phyloP scores from a whole-genome alignment of 2,329 filamentous ascomycete genomes.

The Didymella exigua region DNA sequence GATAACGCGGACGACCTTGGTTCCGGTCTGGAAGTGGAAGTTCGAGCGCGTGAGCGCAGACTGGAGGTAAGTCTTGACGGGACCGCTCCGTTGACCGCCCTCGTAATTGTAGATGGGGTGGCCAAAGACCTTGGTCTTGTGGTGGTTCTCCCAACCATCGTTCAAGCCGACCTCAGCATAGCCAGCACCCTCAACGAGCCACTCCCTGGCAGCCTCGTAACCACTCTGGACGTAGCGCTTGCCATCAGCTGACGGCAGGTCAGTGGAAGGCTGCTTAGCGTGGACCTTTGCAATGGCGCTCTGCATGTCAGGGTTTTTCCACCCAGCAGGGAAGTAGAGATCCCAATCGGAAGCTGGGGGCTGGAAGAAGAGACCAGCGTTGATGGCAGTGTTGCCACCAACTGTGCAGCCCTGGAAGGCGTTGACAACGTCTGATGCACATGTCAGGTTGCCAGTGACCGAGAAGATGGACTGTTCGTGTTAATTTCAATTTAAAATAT shows the following conservation, averaged over 20 bases:
- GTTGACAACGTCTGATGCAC: slow-evolving; percentile 48
- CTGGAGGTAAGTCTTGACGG: slow-evolving; percentile 58
- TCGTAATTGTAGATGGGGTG: slow-evolving; percentile 57
- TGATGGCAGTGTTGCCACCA: slow-evolving; percentile 60
- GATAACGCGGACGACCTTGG: slow-evolving; percentile 54
- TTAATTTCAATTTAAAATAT: not conserved
- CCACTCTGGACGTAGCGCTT: slow-evolving; percentile 56
- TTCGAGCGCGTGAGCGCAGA: slow-evolving; percentile 49
- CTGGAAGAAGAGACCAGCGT: slow-evolving; percentile 61
- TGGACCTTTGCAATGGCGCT: slow-evolving; percentile 55
- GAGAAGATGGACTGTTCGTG: slow-evolving; percentile 52
- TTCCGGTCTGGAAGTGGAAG: slow-evolving; percentile 50
- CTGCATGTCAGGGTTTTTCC: slow-evolving; percentile 58
- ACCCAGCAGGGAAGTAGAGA: slow-evolving; percentile 56
- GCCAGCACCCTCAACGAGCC: slow-evolving; percentile 58
- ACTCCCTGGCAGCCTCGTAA: slow-evolving; percentile 55
- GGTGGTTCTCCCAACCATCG: slow-evolving; percentile 48
- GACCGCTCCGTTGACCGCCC: slow-evolving; percentile 58
- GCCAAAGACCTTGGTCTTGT: slow-evolving; percentile 57
- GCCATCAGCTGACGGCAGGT: slow-evolving; percentile 53
- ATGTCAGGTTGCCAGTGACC: slow-evolving; percentile 48
- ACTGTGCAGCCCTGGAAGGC: slow-evolving; percentile 59
- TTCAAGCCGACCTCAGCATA: slow-evolving; percentile 58
- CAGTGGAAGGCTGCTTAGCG: slow-evolving; percentile 52
- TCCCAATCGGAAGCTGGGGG: slow-evolving; percentile 61